Evolutionary conservation across 2,329 filamentous ascomycete genomes (phyloP).

Genomic region (Colletotrichum sp.): DNA sequence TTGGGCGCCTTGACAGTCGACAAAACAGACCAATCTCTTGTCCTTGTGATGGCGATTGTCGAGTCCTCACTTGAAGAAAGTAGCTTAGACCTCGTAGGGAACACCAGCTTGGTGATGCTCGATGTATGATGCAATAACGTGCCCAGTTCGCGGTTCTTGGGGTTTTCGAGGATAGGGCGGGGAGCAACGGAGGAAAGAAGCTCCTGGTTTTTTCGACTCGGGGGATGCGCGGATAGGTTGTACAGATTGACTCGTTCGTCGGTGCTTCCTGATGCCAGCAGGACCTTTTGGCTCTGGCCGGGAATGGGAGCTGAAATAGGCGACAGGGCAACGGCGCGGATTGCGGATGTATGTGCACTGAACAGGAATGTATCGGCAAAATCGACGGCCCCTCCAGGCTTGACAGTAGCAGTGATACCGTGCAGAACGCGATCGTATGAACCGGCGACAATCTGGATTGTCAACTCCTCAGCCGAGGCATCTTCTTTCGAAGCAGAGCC

Average conservation of each 20-base stretch:
- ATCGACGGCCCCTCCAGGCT: slow-evolving; percentile 48
- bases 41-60: slow-evolving; percentile 84
- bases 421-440: slow-evolving; percentile 95
- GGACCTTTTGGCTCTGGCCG: slow-evolving; percentile 77
- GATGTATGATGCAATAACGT: slow-evolving; percentile 85
- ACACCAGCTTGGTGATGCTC: slow-evolving; percentile 78
- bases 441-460: slow-evolving; percentile 89
- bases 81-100: slow-evolving; percentile 86
- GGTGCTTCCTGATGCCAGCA: slow-evolving; percentile 88
- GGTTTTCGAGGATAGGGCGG: slow-evolving; percentile 80
- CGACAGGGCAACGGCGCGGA: slow-evolving; percentile 87
- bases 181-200: slow-evolving; percentile 71
- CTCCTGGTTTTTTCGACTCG: slow-evolving; percentile 58
- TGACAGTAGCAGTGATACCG: slow-evolving; percentile 80
- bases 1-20: slow-evolving; percentile 89
- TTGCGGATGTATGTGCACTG: slow-evolving; percentile 87
- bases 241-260: slow-evolving; percentile 97
- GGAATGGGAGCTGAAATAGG: slow-evolving; percentile 67
- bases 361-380: slow-evolving; percentile 96
- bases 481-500: slow-evolving; percentile 4
- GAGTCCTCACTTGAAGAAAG: slow-evolving; percentile 90
- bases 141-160: slow-evolving; percentile 86
- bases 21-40: slow-evolving; percentile 87
- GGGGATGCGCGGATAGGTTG: slow-evolving; percentile 76
- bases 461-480: slow-evolving; percentile 40